These are phyloP conservation scores for Scutellaria minor DNA, from an alignment of 257 asterid species.

Conservation along the genomic window DNA sequence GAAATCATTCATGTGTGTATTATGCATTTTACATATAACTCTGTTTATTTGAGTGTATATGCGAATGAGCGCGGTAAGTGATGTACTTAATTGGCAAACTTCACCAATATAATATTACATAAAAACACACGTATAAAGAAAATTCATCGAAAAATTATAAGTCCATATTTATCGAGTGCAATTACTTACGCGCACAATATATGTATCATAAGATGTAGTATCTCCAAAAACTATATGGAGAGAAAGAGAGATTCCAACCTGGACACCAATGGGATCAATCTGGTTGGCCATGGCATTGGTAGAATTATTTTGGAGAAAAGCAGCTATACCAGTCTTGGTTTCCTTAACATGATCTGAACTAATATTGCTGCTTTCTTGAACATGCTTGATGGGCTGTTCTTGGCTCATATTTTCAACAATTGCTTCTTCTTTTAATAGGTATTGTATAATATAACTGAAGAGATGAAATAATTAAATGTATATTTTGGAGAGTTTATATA, in stretches of 20 bases:
- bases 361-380: slow-evolving; percentile 28
- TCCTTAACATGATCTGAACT: slow-evolving; percentile 19
- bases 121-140: no score
- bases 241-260: slow-evolving; percentile 26
- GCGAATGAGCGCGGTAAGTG: no score
- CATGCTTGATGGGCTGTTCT: slow-evolving; percentile 50
- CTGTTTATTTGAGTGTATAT: no score
- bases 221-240: background rate
- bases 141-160: no score
- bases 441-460: background rate
- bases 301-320: background rate
- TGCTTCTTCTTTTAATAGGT: background rate
- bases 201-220: no score
- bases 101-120: no score
- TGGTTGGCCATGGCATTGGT: slow-evolving; percentile 28
- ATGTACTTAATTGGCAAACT: no score
- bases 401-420: slow-evolving; percentile 53
- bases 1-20: no score
- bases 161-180: no score
- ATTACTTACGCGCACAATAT: no score
- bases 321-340: slow-evolving; percentile 12
- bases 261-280: slow-evolving; percentile 39
- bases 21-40: no score
- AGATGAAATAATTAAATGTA: background rate
- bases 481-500: slow-evolving; percentile 7